Percentiles rank a stretch among this genome's conserved stretches.
Conservation (phyloP, 345 rosid species). For the Kandelia obovata region DNA sequence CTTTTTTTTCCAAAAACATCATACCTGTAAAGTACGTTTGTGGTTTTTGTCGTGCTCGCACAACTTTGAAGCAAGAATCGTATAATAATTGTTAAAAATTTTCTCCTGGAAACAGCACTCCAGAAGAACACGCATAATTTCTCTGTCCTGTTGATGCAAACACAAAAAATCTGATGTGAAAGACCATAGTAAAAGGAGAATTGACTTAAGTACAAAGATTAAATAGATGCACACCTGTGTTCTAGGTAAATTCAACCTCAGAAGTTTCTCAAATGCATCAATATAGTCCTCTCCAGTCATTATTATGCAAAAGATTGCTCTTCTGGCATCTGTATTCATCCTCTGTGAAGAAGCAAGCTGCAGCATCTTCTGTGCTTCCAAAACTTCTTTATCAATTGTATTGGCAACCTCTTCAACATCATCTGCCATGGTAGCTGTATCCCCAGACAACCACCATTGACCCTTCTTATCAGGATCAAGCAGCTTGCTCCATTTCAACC, state of each 20-base stretch:
- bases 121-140: slow-evolving; percentile 79
- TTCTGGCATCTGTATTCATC: slow-evolving; percentile 90
- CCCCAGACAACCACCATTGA: slow-evolving; percentile 91
- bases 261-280: slow-evolving; percentile 87
- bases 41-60: slow-evolving; percentile 89
- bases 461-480: slow-evolving; percentile 88
- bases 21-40: slow-evolving; percentile 83
- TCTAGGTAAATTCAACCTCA: slow-evolving; percentile 76
- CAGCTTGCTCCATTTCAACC: slow-evolving; percentile 85
- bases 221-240: slow-evolving; percentile 47
- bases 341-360: slow-evolving; percentile 90
- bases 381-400: slow-evolving; percentile 76
- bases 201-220: neutral
- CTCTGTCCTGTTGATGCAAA: slow-evolving; percentile 61
- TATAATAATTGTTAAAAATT: slow-evolving; percentile 80
- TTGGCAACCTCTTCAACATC: slow-evolving; percentile 60
- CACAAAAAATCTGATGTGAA: neutral
- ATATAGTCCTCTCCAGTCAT: slow-evolving; percentile 92
- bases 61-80: slow-evolving; percentile 66
- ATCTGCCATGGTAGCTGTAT: slow-evolving; percentile 34
- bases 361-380: slow-evolving; percentile 83
- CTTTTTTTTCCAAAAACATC: neutral
- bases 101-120: slow-evolving; percentile 91
- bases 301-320: slow-evolving; percentile 86
- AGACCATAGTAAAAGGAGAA: neutral